These are phyloP conservation scores for Pleurozium schreberi DNA, from an alignment of 225 moss, liverwort and hornwort genomes.

Conservation along the genomic window DNA sequence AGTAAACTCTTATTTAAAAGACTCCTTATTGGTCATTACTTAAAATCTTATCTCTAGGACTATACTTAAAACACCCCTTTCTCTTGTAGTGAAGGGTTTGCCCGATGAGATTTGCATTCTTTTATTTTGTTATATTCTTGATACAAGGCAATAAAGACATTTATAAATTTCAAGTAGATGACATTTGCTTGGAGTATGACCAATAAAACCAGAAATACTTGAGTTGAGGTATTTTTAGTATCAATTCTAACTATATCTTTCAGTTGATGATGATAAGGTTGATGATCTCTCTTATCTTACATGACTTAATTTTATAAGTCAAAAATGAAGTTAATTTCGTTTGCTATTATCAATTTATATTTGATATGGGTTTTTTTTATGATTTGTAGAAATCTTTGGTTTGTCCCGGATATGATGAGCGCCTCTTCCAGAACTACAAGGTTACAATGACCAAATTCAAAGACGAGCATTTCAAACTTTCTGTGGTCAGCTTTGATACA, in stretches of 20 bases:
- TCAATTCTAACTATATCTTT: not conserved
- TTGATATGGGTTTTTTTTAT: too few relatives aligned
- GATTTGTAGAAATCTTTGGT: not conserved
- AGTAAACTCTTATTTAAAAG: too few relatives aligned
- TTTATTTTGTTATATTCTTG: not conserved
- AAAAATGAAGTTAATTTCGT: too few relatives aligned
- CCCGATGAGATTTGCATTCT: not conserved
- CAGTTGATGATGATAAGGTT: too few relatives aligned
- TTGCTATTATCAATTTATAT: too few relatives aligned
- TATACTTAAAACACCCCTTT: too few relatives aligned
- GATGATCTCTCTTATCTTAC: too few relatives aligned
- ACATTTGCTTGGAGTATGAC: rapidly evolving
- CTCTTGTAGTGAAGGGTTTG: too few relatives aligned
- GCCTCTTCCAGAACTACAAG: not conserved
- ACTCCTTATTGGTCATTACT: too few relatives aligned
- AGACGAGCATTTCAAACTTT: not conserved
- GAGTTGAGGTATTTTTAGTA: not conserved
- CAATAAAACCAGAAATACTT: rapidly evolving
- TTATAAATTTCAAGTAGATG: not conserved
- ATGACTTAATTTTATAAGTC: too few relatives aligned
- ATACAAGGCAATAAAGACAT: not conserved
- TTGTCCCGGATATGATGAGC: not conserved
- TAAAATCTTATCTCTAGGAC: too few relatives aligned
- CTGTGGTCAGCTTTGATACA: not conserved
- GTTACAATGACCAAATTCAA: not conserved